Conservation (phyloP, 2,329 filamentous ascomycete genomes). For the Pseudogymnoascus sp. region DNA sequence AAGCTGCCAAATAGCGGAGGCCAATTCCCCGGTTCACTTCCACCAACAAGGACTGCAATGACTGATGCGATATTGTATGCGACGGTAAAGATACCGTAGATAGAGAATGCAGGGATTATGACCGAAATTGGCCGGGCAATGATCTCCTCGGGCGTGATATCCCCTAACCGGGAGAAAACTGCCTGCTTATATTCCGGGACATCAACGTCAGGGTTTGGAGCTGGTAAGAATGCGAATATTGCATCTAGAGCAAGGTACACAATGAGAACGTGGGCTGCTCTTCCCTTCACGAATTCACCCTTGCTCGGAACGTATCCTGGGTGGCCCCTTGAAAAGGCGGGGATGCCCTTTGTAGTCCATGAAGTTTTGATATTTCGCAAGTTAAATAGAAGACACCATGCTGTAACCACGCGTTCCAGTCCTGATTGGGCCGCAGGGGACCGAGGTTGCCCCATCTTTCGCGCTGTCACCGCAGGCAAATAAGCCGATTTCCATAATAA, state of each 20-base stretch:
- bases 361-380: background rate
- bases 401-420: background rate
- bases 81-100: background rate
- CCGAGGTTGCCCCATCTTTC: background rate
- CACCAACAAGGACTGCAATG: background rate
- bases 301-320: background rate
- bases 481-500: background rate
- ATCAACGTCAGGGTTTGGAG: background rate
- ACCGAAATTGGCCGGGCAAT: background rate
- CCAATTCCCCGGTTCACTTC: background rate
- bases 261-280: background rate
- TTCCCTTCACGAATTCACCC: background rate
- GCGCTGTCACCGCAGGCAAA: background rate
- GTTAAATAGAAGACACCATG: slow-evolving; percentile 1
- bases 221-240: background rate
- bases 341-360: background rate
- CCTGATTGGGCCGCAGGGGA: background rate
- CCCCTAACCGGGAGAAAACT: background rate
- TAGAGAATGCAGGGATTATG: background rate
- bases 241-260: background rate
- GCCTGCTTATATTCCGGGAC: background rate
- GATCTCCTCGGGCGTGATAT: background rate
- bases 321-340: background rate
- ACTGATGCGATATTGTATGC: background rate
- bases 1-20: background rate